phyloP scores from a whole-genome alignment of 129 eudicot species.

The Escallonia rubra region DNA sequence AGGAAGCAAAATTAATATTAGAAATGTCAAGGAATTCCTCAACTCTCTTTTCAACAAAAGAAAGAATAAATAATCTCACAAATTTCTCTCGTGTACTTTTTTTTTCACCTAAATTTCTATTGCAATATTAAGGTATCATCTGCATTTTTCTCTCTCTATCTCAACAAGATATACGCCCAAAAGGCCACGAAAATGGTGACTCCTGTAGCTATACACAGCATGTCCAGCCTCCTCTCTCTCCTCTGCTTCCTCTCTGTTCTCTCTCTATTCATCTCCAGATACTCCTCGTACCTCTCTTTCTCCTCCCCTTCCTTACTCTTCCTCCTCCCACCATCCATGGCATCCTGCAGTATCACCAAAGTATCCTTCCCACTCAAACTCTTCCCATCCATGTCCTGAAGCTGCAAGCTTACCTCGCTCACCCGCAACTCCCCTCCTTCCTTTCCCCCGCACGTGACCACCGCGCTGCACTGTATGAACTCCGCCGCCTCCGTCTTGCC shows the following conservation, averaged over 20 bases:
- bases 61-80: no score
- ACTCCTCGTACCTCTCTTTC: slow-evolving; percentile 19
- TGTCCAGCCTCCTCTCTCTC: slow-evolving; percentile 22
- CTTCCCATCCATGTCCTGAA: slow-evolving; percentile 39
- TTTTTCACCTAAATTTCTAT: no score
- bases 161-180: slow-evolving; percentile 4
- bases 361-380: slow-evolving; percentile 25
- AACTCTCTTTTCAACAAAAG: no score
- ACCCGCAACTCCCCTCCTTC: slow-evolving; percentile 17
- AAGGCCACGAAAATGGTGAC: slow-evolving; percentile 18
- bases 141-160: background rate
- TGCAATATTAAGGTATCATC: no score
- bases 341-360: slow-evolving; percentile 16
- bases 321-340: slow-evolving; percentile 23
- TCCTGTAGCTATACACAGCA: slow-evolving; percentile 19
- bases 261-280: slow-evolving; percentile 14
- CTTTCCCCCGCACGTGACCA: slow-evolving; percentile 24
- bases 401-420: slow-evolving; percentile 28
- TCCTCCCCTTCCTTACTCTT: slow-evolving; percentile 12
- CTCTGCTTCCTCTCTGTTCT: slow-evolving; percentile 20
- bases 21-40: no score
- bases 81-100: no score
- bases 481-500: background rate
- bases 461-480: slow-evolving; percentile 9
- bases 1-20: no score